These are phyloP conservation scores for Ophiostoma ips DNA, from an alignment of 2,329 filamentous ascomycete species.

Conservation along the genomic window DNA sequence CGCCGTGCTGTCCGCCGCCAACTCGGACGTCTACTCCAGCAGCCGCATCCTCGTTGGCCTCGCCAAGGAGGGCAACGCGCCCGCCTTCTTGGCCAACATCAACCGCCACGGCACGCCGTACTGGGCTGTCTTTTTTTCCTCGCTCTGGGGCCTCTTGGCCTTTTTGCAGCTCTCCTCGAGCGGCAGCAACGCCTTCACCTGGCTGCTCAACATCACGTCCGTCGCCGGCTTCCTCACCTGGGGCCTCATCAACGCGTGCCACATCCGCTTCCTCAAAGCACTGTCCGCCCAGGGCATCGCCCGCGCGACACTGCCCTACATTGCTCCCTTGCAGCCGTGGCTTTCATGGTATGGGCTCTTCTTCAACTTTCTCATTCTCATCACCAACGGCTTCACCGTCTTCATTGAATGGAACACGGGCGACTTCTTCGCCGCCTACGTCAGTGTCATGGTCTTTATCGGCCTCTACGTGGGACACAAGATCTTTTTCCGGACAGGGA, in stretches of 20 bases:
- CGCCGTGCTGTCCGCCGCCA: constrained; percentile 44
- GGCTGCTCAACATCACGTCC: constrained; percentile 28
- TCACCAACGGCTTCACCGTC: constrained; percentile 56
- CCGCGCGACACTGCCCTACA: constrained; percentile 23
- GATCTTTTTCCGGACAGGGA: constrained; percentile 18
- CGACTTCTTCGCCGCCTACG: constrained; percentile 51
- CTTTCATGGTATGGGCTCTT: constrained; percentile 52
- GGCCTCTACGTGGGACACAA: constrained; percentile 50
- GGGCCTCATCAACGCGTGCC: constrained; percentile 25
- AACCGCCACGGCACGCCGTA: constrained; percentile 24
- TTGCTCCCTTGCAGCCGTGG: constrained; percentile 25
- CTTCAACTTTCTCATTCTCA: constrained; percentile 48
- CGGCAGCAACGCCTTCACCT: constrained; percentile 25
- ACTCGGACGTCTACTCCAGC: constrained; percentile 40
- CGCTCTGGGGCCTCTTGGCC: constrained; percentile 19
- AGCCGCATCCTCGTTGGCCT: constrained; percentile 27
- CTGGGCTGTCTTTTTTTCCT: constrained; percentile 23
- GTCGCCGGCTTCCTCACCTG: constrained; percentile 30
- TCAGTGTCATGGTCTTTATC: constrained; percentile 50
- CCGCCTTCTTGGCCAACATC: constrained; percentile 22
- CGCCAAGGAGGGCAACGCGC: constrained; percentile 27
- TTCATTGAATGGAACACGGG: constrained; percentile 49
- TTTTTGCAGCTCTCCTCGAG: constrained; percentile 27
- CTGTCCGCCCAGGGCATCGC: constrained; percentile 25
- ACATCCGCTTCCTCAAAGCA: constrained; percentile 26